Evolutionary conservation across 1,284 basidiomycete genomes (phyloP).

Genomic region (Boletellus deceptivus): DNA sequence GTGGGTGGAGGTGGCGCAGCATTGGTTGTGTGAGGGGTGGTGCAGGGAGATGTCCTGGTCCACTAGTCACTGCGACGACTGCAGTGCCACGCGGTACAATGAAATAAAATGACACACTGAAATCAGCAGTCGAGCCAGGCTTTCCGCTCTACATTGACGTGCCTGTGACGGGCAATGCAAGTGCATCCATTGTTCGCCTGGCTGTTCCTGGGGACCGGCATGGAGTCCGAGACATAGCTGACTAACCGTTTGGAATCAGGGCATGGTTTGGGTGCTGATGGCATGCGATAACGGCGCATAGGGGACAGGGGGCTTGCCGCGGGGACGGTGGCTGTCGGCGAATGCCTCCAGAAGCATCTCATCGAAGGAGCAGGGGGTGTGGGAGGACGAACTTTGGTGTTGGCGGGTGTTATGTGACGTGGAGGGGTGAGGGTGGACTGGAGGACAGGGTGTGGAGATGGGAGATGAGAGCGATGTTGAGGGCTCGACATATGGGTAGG

Average conservation of each 20-base stretch:
- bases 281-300: constrained; percentile 30
- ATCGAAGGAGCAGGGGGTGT: constrained; percentile 46
- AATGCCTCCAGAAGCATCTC: constrained; percentile 63
- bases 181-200: constrained; percentile 44
- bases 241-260: constrained; percentile 15
- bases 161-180: constrained; percentile 65
- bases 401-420: constrained; percentile 16
- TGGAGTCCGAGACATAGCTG: constrained; percentile 9
- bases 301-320: constrained; percentile 31
- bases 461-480: constrained; percentile 25
- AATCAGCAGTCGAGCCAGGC: constrained; percentile 30
- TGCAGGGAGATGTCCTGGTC: constrained; percentile 19
- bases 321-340: constrained; percentile 33
- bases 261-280: constrained; percentile 32
- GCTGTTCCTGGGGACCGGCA: constrained; percentile 29
- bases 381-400: constrained; percentile 33
- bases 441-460: constrained; percentile 14
- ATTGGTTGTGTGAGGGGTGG: constrained; percentile 18
- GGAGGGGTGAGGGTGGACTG: constrained; percentile 15
- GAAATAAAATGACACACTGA: constrained; percentile 19
- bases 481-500: constrained; percentile 4
- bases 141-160: constrained; percentile 63
- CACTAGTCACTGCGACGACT: constrained; percentile 21
- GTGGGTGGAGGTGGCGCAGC: constrained; percentile 13
- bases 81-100: constrained; percentile 15